A percentile compares a stretch with the other conserved stretches of the same genome.
Conservation (phyloP, 345 rosid genomes). For the Isatis tinctoria region DNA sequence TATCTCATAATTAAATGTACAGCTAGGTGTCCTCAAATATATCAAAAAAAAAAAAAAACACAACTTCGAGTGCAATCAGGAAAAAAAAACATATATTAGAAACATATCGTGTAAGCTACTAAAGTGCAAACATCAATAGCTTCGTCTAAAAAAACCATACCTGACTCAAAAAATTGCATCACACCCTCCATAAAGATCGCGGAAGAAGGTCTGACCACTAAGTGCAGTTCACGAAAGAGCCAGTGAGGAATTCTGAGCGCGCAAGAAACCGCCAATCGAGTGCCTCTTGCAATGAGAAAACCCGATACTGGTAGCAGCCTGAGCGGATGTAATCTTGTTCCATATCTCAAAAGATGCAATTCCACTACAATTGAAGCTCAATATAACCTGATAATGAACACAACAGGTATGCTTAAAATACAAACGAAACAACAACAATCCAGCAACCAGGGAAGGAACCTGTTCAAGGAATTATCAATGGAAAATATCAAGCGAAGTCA, state of each 20-base stretch:
- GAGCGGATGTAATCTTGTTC: constrained; percentile 58
- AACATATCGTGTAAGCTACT: not conserved
- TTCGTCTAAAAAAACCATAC: constrained; percentile 52
- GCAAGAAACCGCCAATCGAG: constrained; percentile 84
- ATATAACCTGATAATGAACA: constrained; percentile 44
- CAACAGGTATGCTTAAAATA: constrained; percentile 1
- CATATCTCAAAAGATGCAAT: constrained; percentile 54
- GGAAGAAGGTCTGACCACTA: constrained; percentile 44
- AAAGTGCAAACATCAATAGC: not conserved
- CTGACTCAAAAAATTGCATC: constrained; percentile 58
- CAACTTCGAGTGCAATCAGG: not conserved
- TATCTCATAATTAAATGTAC: not conserved
- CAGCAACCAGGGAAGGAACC: not conserved
- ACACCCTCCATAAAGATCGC: constrained; percentile 46
- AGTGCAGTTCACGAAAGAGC: constrained; percentile 89
- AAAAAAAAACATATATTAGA: not conserved
- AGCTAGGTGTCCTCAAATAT: not conserved
- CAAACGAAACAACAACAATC: not conserved
- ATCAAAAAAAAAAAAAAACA: not conserved
- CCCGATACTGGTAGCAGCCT: constrained; percentile 54
- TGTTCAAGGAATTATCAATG: not conserved
- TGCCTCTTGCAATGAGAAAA: constrained; percentile 72
- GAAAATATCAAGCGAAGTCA: not conserved
- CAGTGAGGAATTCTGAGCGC: constrained; percentile 64
- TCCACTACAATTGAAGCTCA: constrained; percentile 45